Base-by-base conservation (phyloP, 2,329 filamentous ascomycete genomes). In the Arthroderma sp. region DNA sequence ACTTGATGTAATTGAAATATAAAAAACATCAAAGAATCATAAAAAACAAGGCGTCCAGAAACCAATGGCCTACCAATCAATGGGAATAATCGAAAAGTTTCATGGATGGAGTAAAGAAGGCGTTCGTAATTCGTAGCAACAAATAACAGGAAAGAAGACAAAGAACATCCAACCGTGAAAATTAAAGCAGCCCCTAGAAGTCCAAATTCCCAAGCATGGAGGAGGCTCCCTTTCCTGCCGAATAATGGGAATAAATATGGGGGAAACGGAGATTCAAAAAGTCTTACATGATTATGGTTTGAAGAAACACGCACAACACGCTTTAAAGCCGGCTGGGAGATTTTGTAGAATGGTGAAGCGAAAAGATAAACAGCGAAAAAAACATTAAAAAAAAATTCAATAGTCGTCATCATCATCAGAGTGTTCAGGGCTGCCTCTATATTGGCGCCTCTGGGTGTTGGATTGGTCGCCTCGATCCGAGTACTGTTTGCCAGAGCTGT, bases 401-500 rank as follows among this genome's bases (percentile, higher is more conserved):
- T 62, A 61, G 37, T 59, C 54, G 45, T 61, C 56, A 44, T 63
- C 61, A 47, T 62, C 59, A 46, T 67, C 65, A 44, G 60, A 51
- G 34, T 56, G 57, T 45, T 56, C 54, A 6, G 58, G 59, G 33
- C 58, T 61, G 11, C 57, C 55, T 36, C 56, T 55, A 45, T 61
- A 62, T 29, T 55, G 53, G 6, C 54, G 54, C 46, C 54, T 53
- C 47, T 58, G 58, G 38, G 56, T 44, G 30, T 51, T 53, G 10
- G 48, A 29, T n/a, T 47, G 38, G 31, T 49, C 51, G 28, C 53
- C 52, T 34, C 8, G 8, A 8, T 11, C 32, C 33, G 51, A 51
- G 38, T 56, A 50, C 8, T 37, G 22, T 43, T 51, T 55, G 32
- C 57, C 51, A 32, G 57, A 53, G 39, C 63, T 64, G 11, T 59